A percentile compares a stretch with the other conserved stretches of the same genome.
phyloP scores from a whole-genome alignment of 306 rosid species.

The Abrus pulchellus region DNA sequence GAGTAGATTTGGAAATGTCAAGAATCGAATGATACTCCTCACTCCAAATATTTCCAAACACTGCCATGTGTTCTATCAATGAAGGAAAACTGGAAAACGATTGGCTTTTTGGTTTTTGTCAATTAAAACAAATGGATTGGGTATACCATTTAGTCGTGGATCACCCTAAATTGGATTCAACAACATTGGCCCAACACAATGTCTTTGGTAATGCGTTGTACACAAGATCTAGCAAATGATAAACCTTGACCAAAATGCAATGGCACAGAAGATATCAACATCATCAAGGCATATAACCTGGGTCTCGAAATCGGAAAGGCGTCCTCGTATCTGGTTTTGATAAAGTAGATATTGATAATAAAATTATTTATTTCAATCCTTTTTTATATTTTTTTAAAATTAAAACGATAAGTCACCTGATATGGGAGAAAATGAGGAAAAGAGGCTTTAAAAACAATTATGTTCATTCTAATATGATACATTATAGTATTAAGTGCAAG shows the following conservation, averaged over 20 bases:
- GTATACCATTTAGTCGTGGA: not conserved
- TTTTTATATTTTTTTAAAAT: not conserved
- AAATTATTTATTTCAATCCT: not conserved
- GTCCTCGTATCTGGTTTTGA: constrained; percentile 7
- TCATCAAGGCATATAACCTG: not conserved
- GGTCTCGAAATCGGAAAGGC: not conserved
- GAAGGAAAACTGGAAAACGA: not conserved
- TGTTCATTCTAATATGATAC: too few species aligned
- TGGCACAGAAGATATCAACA: not conserved
- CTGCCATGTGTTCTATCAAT: not conserved
- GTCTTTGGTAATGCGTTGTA: not conserved
- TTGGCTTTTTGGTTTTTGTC: too few species aligned
- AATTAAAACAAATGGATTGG: not conserved
- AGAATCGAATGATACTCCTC: too few species aligned
- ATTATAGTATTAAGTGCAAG: not conserved
- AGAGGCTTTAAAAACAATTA: too few species aligned
- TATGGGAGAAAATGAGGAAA: not conserved
- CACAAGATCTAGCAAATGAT: not conserved
- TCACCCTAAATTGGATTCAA: not conserved
- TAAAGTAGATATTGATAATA: not conserved
- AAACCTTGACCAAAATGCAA: not conserved
- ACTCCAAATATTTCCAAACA: too few species aligned
- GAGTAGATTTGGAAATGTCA: too few species aligned
- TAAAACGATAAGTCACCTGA: not conserved
- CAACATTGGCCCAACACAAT: not conserved